Conservation (phyloP, 805 yeast species). For the Cyberlindnera subsufficiens region DNA sequence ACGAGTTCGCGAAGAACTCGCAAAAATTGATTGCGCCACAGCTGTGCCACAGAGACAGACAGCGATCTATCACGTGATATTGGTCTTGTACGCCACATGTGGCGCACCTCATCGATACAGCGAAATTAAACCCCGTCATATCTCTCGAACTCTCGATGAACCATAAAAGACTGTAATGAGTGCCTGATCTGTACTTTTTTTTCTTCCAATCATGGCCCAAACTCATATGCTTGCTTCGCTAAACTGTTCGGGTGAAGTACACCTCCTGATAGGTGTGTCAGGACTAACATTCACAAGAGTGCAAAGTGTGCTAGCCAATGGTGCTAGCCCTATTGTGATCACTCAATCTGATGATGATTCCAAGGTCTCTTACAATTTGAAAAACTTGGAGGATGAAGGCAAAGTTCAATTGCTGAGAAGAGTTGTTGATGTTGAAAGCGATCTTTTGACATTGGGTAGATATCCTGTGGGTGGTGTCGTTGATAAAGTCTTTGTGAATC, state of each 20-base stretch:
- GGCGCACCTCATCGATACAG: too few relatives aligned
- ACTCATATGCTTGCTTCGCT: neutral
- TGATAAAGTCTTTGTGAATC: slow-evolving; percentile 69
- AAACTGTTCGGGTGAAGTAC: slow-evolving; percentile 43
- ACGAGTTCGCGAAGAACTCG: too few relatives aligned
- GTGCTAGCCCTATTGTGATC: slow-evolving; percentile 53
- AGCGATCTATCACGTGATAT: too few relatives aligned
- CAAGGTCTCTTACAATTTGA: slow-evolving; percentile 23
- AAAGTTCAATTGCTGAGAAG: slow-evolving; percentile 27
- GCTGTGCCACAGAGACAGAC: too few relatives aligned
- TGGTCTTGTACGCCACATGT: too few relatives aligned
- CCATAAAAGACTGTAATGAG: neutral
- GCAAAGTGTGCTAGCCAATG: slow-evolving; percentile 40
- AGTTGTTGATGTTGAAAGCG: slow-evolving; percentile 30
- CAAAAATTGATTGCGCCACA: too few relatives aligned
- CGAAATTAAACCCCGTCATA: too few relatives aligned
- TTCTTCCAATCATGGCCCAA: too few relatives aligned
- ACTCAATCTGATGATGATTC: slow-evolving; percentile 21
- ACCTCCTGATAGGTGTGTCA: slow-evolving; percentile 51
- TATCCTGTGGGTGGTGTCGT: slow-evolving; percentile 55
- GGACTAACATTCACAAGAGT: slow-evolving; percentile 43
- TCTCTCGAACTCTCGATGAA: too few relatives aligned
- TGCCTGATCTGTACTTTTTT: neutral
- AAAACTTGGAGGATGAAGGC: slow-evolving; percentile 21
- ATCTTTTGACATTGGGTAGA: slow-evolving; percentile 56